A percentile compares a stretch with the other conserved stretches of the same genome.
Evolutionary conservation across 2,329 filamentous ascomycete species (phyloP).

Genomic region (Talaromyces sp.): DNA sequence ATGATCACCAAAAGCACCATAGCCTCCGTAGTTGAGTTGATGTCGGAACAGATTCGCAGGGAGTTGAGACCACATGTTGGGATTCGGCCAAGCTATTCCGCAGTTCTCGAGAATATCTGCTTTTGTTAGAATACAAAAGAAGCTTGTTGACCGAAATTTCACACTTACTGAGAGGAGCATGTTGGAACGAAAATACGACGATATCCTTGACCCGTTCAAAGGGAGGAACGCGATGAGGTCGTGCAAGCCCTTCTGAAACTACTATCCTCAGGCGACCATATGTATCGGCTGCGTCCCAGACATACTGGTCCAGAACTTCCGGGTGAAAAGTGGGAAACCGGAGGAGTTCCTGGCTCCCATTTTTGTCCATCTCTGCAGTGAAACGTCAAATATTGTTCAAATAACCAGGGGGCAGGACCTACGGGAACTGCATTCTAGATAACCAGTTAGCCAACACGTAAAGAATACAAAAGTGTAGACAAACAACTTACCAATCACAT

Average conservation of each 20-base stretch:
- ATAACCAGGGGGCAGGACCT: slow-evolving; percentile 14
- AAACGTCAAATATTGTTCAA: not conserved
- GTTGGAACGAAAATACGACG: slow-evolving; percentile 76
- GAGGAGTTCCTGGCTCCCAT: slow-evolving; percentile 56
- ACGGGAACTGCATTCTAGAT: slow-evolving; percentile 32
- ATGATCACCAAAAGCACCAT: slow-evolving; percentile 21
- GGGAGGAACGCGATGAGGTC: slow-evolving; percentile 41
- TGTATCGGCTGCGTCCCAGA: slow-evolving; percentile 67
- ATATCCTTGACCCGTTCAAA: slow-evolving; percentile 67
- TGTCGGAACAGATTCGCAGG: slow-evolving; percentile 33
- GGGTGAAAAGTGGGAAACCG: slow-evolving; percentile 68
- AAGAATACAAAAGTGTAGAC: not conserved
- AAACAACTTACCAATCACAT: slow-evolving; percentile 45
- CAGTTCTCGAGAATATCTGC: slow-evolving; percentile 67
- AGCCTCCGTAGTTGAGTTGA: slow-evolving; percentile 16
- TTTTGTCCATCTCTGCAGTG: slow-evolving; percentile 43
- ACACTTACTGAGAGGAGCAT: slow-evolving; percentile 66
- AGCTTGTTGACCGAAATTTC: not conserved
- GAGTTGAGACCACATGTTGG: slow-evolving; percentile 59
- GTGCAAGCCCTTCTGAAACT: slow-evolving; percentile 66
- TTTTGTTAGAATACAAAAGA: not conserved
- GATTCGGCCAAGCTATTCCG: slow-evolving; percentile 75
- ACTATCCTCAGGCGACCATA: slow-evolving; percentile 71
- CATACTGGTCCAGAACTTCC: slow-evolving; percentile 61
- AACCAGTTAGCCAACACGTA: not conserved